Conservation (phyloP, 2,329 filamentous ascomycete species). For the Catunica adiposa region DNA sequence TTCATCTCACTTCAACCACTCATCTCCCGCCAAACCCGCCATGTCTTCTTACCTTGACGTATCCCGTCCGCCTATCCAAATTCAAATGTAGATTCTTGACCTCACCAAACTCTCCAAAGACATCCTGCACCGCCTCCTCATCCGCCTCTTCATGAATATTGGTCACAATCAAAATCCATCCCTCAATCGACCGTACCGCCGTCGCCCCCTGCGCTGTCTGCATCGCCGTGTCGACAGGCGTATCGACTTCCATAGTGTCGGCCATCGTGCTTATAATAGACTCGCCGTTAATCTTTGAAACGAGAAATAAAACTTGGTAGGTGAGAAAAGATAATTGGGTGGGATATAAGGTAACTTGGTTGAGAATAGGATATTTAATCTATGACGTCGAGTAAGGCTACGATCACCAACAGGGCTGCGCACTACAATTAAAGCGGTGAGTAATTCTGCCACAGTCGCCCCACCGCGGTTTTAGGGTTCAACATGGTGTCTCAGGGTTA, state of each 20-base stretch:
- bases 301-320: not conserved
- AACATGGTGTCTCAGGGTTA: not conserved
- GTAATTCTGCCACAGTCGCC: not conserved
- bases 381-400: not conserved
- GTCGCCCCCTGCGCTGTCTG: slow-evolving; percentile 58
- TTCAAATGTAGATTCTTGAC: slow-evolving; percentile 80
- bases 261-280: no score
- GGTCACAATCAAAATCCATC: slow-evolving; percentile 75
- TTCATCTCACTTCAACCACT: not conserved
- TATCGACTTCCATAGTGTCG: slow-evolving; percentile 44
- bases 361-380: not conserved
- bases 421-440: not conserved
- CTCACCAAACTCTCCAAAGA: slow-evolving; percentile 70
- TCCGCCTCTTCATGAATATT: slow-evolving; percentile 79
- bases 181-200: slow-evolving; percentile 72
- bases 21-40: not conserved
- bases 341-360: not conserved
- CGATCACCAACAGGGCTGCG: not conserved
- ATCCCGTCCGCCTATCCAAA: slow-evolving; percentile 64
- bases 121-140: slow-evolving; percentile 66
- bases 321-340: not conserved
- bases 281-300: no score
- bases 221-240: slow-evolving; percentile 43
- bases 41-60: slow-evolving; percentile 51
- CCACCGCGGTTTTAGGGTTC: not conserved